Conservation (phyloP, 2,329 filamentous ascomycete genomes). For the Diplodia scrobiculata region DNA sequence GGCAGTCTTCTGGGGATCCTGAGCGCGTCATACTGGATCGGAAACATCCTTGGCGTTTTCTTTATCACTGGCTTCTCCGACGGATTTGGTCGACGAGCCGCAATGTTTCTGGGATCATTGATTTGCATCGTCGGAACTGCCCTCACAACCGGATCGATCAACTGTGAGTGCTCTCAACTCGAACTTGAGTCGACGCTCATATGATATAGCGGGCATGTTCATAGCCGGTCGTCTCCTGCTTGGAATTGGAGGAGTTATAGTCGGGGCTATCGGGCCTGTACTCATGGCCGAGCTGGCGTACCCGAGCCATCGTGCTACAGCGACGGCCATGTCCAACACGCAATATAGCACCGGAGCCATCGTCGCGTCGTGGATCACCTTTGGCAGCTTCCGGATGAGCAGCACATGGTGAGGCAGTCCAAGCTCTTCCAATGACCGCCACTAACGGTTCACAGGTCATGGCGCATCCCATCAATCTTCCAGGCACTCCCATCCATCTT, state of each 20-base stretch:
- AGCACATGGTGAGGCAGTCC: slow-evolving; percentile 40
- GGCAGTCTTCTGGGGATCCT: slow-evolving; percentile 21
- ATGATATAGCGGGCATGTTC: slow-evolving; percentile 17
- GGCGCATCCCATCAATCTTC: slow-evolving; percentile 42
- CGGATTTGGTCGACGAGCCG: slow-evolving; percentile 13
- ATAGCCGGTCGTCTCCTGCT: slow-evolving; percentile 11
- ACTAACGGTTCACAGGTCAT: slow-evolving; percentile 34
- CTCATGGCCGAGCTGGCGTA: slow-evolving; percentile 26
- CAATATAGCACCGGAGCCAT: slow-evolving; percentile 41
- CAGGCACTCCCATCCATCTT: slow-evolving; percentile 45
- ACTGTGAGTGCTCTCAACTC: not conserved
- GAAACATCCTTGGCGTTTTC: slow-evolving; percentile 22
- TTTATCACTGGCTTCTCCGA: slow-evolving; percentile 20
- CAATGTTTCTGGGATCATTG: slow-evolving; percentile 20
- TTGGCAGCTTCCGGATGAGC: slow-evolving; percentile 47
- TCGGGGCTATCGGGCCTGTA: slow-evolving; percentile 23
- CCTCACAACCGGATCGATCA: slow-evolving; percentile 9
- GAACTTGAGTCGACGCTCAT: not conserved
- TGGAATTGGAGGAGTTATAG: slow-evolving; percentile 17
- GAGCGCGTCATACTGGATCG: slow-evolving; percentile 28
- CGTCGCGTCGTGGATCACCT: slow-evolving; percentile 52
- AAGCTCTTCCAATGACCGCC: not conserved
- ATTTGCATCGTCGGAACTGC: slow-evolving; percentile 21
- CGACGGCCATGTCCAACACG: slow-evolving; percentile 24
- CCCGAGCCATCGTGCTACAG: slow-evolving; percentile 20